Base-by-base conservation (phyloP, 2,329 filamentous ascomycete genomes). In the Cladosporium sp. region DNA sequence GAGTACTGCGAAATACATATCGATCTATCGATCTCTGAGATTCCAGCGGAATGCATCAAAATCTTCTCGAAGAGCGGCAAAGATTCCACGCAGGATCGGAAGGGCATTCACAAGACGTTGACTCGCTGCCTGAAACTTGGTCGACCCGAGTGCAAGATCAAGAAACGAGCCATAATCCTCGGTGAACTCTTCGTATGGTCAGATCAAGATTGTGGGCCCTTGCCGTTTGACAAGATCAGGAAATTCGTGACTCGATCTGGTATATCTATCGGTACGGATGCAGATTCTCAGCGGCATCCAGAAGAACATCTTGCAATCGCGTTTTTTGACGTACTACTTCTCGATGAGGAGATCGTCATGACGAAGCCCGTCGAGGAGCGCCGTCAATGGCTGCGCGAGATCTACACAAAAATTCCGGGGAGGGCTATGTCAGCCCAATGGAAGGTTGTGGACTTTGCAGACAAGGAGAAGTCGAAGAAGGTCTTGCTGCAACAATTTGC, bases 31-130 rank as follows among this genome's bases (percentile, higher is more conserved):
- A 83, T 81, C 50, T 74, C 75, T 13, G 13, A 45, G 5, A 47
- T 61, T 22, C 63, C 62, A 6, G 47, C 68, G 58, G 68, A 80
- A 1, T 81, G 78, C 48, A 84, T 96, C 25, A 86, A 88, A 61
- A 93, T 96, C 28, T 96, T 94, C 69, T 95, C 91, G 9, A 97
- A 96, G 70, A 94, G 90, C 66, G 90, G 91, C 58, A 95, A 94
- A 69, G 90, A 96, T 63, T 93, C 91, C 44, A 96, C 91, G 0
- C 68, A 75, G 52, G 91, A 96, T 70, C 82, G 88, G 34, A 64
- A 71, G 10, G 77, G 76, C 1, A 71, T 95, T 20, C 85, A 89
- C 56, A 78, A 80, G 2, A 80, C 80, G 1, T 84, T 96, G 57
- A 77, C 80, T 39, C 75, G 84, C 3, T 86, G 87, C 3, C 75